phyloP scores from a whole-genome alignment of 2,329 filamentous ascomycete species.

The Trichoderma endophyticum region DNA sequence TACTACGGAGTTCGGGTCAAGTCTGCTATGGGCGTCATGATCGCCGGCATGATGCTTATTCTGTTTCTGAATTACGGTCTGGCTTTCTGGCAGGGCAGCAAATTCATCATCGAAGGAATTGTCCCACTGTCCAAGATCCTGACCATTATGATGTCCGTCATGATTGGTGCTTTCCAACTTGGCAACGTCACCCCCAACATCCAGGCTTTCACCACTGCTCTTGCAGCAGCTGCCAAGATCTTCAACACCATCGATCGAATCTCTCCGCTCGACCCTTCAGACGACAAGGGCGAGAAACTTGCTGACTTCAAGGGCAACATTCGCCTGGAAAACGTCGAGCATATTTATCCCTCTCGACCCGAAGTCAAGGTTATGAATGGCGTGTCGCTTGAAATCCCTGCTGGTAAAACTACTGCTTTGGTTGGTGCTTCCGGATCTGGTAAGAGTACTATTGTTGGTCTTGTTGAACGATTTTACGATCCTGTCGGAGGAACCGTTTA shows the following conservation, averaged over 20 bases:
- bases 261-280: conserved; percentile 79
- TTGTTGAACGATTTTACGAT: conserved; percentile 92
- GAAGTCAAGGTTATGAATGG: conserved; percentile 86
- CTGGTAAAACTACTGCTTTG: conserved; percentile 90
- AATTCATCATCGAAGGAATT: conserved; percentile 65
- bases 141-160: conserved; percentile 84
- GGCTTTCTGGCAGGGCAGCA: conserved; percentile 83
- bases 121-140: conserved; percentile 68
- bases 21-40: conserved; percentile 69
- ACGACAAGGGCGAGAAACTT: conserved; percentile 65
- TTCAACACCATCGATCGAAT: conserved; percentile 86
- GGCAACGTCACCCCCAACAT: conserved; percentile 83
- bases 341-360: conserved; percentile 91
- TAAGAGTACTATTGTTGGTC: conserved; percentile 90
- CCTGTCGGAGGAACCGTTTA: conserved; percentile 76
- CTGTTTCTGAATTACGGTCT: conserved; percentile 85
- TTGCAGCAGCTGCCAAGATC: conserved; percentile 87
- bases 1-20: conserved; percentile 75
- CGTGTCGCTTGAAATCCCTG: conserved; percentile 75
- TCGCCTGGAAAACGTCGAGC: conserved; percentile 77
- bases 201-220: conserved; percentile 79
- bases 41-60: conserved; percentile 78
- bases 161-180: conserved; percentile 89
- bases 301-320: conserved; percentile 73
- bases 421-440: conserved; percentile 93